Percentiles rank a stretch among this genome's conserved stretches.
Evolutionary conservation across 108 stramenopile genomes (phyloP).

Genomic region (Discostella stelligeroides): DNA sequence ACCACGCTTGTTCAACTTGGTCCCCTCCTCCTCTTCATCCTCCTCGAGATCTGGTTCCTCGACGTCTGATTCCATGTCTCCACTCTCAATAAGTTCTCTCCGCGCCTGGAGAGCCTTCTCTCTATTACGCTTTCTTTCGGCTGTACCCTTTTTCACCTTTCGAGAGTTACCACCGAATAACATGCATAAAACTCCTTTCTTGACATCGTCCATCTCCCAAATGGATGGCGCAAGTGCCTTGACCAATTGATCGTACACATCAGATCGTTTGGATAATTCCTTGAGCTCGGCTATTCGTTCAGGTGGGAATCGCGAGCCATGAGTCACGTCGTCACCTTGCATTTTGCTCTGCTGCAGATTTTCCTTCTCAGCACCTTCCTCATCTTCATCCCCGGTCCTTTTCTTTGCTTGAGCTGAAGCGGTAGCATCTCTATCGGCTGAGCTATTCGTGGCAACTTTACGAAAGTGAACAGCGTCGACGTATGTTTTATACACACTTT

Average conservation of each 20-base stretch:
- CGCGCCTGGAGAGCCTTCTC: constrained; percentile 35
- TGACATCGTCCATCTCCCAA: constrained; percentile 99
- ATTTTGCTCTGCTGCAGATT: constrained; percentile 22
- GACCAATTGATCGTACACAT: constrained; percentile 88
- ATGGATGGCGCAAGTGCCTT: constrained; percentile 95
- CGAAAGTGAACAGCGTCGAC: constrained; percentile 97
- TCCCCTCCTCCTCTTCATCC: constrained; percentile 48
- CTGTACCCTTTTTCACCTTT: constrained; percentile 52
- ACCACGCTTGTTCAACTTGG: constrained; percentile 86
- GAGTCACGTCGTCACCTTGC: constrained; percentile 40
- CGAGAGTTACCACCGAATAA: constrained; percentile 94
- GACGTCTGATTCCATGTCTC: constrained; percentile 29
- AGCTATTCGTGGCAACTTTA: constrained; percentile 52
- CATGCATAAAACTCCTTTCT: constrained; percentile 98
- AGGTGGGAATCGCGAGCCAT: constrained; percentile 48
- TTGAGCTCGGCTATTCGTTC: constrained; percentile 75
- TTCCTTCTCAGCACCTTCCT: constrained; percentile 24
- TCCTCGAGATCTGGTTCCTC: constrained; percentile 45
- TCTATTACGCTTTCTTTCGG: constrained; percentile 43
- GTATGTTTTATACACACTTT: constrained; percentile 96
- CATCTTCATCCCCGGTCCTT: constrained; percentile 19
- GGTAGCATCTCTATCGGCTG: constrained; percentile 17
- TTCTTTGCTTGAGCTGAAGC: constrained; percentile 31
- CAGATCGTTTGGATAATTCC: constrained; percentile 65
- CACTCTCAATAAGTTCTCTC: constrained; percentile 19